Evolutionary conservation across 225 moss, liverwort and hornwort species (phyloP).

Genomic region (Antitrichia curtipendula): DNA sequence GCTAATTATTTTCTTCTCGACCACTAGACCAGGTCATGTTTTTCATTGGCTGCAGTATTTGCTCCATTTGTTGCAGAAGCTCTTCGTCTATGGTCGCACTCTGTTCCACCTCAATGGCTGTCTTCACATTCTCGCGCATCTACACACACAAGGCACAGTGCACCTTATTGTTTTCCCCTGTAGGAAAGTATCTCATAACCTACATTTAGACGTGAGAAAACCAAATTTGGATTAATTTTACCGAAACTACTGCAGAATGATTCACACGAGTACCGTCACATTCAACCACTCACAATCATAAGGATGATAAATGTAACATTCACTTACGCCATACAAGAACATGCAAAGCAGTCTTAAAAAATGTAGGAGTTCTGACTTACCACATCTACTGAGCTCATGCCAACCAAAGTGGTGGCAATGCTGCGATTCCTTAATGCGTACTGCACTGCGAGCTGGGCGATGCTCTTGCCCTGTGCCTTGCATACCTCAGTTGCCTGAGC

Average conservation of each 20-base stretch:
- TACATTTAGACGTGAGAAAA: no score
- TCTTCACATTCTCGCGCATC: slow-evolving; percentile 68
- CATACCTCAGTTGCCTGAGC: slow-evolving; percentile 63
- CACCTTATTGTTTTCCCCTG: neutral
- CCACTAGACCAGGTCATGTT: slow-evolving; percentile 80
- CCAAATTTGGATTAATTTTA: neutral
- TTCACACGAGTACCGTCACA: neutral
- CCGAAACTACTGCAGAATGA: neutral
- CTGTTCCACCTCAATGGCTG: slow-evolving; percentile 45
- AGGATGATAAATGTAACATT: neutral
- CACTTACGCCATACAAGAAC: neutral
- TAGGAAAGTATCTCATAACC: neutral
- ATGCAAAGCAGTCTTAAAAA: neutral
- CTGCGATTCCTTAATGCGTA: slow-evolving; percentile 54
- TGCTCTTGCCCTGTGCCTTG: slow-evolving; percentile 62
- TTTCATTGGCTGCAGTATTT: slow-evolving; percentile 64
- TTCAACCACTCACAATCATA: neutral
- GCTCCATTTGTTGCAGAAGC: slow-evolving; percentile 57
- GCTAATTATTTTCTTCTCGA: slow-evolving; percentile 57
- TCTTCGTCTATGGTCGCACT: slow-evolving; percentile 25
- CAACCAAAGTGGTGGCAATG: slow-evolving; percentile 64
- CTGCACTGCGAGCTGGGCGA: slow-evolving; percentile 74
- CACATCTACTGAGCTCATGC: slow-evolving; percentile 70
- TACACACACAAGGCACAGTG: neutral
- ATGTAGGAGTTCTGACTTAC: slow-evolving; percentile 2